Evolutionary conservation across 345 rosid species (phyloP).

Genomic region (Carallia brachiata): DNA sequence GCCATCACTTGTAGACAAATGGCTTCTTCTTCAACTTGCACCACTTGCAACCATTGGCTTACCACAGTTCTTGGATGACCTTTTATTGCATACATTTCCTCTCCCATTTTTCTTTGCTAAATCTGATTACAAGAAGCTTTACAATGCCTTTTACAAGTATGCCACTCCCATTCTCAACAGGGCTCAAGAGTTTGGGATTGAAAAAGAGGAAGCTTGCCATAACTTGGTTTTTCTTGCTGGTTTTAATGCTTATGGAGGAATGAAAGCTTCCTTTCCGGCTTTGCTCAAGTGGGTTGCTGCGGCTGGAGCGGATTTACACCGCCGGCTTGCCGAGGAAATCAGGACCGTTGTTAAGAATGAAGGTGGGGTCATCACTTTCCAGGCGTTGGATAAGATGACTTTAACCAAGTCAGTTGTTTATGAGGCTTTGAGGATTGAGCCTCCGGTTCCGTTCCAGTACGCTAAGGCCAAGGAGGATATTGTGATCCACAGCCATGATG

Average conservation of each 20-base stretch:
- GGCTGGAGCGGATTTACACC: conserved; percentile 38
- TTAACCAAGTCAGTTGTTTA: conserved; percentile 49
- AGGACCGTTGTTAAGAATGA: conserved; percentile 24
- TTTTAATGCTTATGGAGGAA: conserved; percentile 45
- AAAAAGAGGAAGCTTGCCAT: conserved; percentile 46
- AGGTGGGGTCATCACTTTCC: conserved; percentile 35
- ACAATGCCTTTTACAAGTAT: conserved; percentile 23
- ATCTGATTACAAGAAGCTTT: conserved; percentile 32
- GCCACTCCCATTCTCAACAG: conserved; percentile 24
- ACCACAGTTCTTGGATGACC: conserved; percentile 32
- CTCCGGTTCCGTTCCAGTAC: conserved; percentile 48
- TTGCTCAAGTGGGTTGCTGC: conserved; percentile 45
- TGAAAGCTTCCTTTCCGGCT: conserved; percentile 28
- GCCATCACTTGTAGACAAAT: conserved; percentile 10
- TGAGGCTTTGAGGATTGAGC: conserved; percentile 43
- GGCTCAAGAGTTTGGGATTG: conserved; percentile 32
- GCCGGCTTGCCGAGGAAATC: conserved; percentile 35
- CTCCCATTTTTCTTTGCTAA: conserved; percentile 26
- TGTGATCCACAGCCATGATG: conserved; percentile 44
- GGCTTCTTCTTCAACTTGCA: conserved; percentile 26
- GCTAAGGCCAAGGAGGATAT: conserved; percentile 39
- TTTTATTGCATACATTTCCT: conserved; percentile 28
- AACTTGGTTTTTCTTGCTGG: conserved; percentile 38
- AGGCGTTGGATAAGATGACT: conserved; percentile 37
- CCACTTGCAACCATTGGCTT: conserved; percentile 28